These are phyloP conservation scores for Gloeopeniophorella convolvens DNA, from an alignment of 768 basidiomycete genomes.

Conservation along the genomic window DNA sequence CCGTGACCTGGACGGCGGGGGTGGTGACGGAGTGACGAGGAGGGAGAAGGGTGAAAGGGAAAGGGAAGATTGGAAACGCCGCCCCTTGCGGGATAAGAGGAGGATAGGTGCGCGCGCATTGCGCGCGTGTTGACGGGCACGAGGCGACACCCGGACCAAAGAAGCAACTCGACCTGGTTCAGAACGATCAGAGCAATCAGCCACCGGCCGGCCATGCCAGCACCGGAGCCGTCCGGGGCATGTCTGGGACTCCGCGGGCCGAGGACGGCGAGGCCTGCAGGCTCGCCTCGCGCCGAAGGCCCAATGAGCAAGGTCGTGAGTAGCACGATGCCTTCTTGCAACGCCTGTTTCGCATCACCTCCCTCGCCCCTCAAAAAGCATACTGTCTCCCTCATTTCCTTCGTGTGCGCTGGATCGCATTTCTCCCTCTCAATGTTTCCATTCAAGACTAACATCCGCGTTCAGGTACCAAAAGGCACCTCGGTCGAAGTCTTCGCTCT, in stretches of 20 bases:
- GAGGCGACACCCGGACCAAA: no score
- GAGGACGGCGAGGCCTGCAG: no score
- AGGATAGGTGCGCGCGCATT: not conserved
- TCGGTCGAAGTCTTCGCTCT: slow-evolving; percentile 21
- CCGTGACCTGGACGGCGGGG: not conserved
- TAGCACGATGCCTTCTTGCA: not conserved
- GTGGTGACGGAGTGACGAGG: slow-evolving; percentile 9
- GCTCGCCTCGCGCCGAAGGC: no score
- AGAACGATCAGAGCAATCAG: no score
- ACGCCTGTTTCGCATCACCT: slow-evolving; percentile 9
- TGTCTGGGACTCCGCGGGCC: no score
- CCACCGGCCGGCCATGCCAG: no score
- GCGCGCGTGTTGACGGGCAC: not conserved
- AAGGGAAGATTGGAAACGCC: not conserved
- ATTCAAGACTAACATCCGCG: slow-evolving; percentile 21
- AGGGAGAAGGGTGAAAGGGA: slow-evolving; percentile 15
- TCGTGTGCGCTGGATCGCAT: slow-evolving; percentile 7
- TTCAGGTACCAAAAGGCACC: slow-evolving; percentile 20
- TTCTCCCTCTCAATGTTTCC: slow-evolving; percentile 9
- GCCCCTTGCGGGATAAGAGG: not conserved
- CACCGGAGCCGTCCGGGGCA: no score
- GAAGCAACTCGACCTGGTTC: no score
- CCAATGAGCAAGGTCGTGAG: no score
- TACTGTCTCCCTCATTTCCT: not conserved
- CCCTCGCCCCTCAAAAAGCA: slow-evolving; percentile 11